These are phyloP conservation scores for Cytospora chrysosperma DNA, from an alignment of 2,329 filamentous ascomycete species.

Conservation along the genomic window DNA sequence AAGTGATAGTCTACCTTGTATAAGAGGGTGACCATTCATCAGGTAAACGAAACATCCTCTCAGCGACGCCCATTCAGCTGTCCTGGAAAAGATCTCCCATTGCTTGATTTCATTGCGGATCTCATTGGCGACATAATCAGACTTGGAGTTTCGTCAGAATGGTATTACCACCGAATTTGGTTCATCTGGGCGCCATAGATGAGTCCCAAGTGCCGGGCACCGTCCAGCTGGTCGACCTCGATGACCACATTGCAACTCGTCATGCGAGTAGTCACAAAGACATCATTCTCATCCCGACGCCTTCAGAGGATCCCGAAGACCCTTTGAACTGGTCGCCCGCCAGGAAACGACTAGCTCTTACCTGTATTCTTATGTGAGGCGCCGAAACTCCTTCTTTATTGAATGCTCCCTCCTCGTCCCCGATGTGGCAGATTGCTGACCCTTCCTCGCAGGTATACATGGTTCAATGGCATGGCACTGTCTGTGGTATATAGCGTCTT, in stretches of 20 bases:
- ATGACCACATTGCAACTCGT: slow-evolving; percentile 30
- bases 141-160: not conserved
- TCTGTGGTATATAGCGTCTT: slow-evolving; percentile 24
- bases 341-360: slow-evolving; percentile 25
- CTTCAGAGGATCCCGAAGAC: slow-evolving; percentile 41
- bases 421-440: not conserved
- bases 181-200: slow-evolving; percentile 19
- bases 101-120: not conserved
- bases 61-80: not conserved
- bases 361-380: slow-evolving; percentile 30
- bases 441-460: slow-evolving; percentile 21
- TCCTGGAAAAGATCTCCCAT: not conserved
- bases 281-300: slow-evolving; percentile 42
- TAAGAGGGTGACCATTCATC: not conserved
- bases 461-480: slow-evolving; percentile 24
- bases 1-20: not conserved
- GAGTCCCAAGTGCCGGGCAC: slow-evolving; percentile 34
- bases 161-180: slow-evolving; percentile 1
- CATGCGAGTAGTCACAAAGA: slow-evolving; percentile 33
- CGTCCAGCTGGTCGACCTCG: slow-evolving; percentile 34
- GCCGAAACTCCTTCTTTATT: too few relatives aligned
- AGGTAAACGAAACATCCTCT: not conserved
- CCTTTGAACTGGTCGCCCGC: slow-evolving; percentile 39
- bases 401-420: not conserved
- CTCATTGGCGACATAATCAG: not conserved